These are phyloP conservation scores for Lactarius akahatsu DNA, from an alignment of 768 basidiomycete genomes.

Conservation along the genomic window DNA sequence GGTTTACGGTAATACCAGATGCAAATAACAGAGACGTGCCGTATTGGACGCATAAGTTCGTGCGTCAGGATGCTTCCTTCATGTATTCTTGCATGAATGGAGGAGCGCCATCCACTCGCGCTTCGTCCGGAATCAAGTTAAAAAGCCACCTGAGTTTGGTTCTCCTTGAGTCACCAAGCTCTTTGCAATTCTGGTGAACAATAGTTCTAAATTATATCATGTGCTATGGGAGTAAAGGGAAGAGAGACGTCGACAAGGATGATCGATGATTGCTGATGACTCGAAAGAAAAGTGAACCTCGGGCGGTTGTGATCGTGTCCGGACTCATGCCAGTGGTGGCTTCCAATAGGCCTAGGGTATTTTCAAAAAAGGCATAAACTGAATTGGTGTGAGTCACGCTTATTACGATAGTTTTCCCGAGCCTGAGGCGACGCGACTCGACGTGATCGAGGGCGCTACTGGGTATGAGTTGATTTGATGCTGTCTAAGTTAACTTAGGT, in stretches of 20 bases:
- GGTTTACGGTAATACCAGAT: neutral
- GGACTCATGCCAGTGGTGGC: no score
- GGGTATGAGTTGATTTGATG: neutral
- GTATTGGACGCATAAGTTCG: conserved; percentile 47
- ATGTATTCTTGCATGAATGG: conserved; percentile 64
- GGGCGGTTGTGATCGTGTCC: neutral
- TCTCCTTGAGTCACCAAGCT: conserved; percentile 9
- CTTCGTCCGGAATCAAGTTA: conserved; percentile 21
- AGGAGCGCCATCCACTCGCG: conserved; percentile 26
- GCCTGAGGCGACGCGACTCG: neutral
- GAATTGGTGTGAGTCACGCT: neutral
- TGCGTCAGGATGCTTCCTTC: conserved; percentile 64
- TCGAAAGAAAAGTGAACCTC: neutral
- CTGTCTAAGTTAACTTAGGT: neutral
- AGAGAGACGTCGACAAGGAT: neutral
- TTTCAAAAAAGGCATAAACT: neutral
- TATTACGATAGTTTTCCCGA: neutral
- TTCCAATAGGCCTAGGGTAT: neutral
- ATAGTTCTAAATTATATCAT: conserved; percentile 19
- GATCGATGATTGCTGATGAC: neutral
- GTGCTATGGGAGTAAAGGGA: conserved; percentile 1
- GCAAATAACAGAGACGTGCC: conserved; percentile 35
- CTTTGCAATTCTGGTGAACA: conserved; percentile 19
- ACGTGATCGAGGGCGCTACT: neutral
- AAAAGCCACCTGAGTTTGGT: conserved; percentile 1